Evolutionary conservation across 257 asterid species (phyloP).

Genomic region (Salvia rosmarinus): DNA sequence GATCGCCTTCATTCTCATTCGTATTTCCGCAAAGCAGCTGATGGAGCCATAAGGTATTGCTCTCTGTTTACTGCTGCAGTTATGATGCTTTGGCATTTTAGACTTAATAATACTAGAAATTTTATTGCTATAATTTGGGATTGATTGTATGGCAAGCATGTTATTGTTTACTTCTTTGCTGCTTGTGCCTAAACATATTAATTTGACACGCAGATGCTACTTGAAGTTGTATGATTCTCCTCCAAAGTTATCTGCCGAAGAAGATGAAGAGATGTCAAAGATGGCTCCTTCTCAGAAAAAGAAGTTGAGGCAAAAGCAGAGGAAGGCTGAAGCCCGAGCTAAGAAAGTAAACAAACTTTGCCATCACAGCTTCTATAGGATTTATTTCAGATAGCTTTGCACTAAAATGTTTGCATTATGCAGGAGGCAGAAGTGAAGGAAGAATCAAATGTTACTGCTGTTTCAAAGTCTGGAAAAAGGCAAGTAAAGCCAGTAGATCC

Average conservation of each 20-base stretch:
- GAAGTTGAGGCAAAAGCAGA: slow-evolving; percentile 90
- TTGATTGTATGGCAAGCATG: slow-evolving; percentile 3
- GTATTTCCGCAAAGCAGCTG: slow-evolving; percentile 94
- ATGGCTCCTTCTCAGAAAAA: slow-evolving; percentile 88
- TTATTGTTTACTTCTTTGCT: slow-evolving; percentile 6
- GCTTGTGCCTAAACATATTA: slow-evolving; percentile 22
- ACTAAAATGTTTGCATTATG: slow-evolving; percentile 30
- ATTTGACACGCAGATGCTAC: slow-evolving; percentile 74
- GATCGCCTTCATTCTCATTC: slow-evolving; percentile 91
- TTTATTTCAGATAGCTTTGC: slow-evolving; percentile 17
- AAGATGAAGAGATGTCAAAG: slow-evolving; percentile 83
- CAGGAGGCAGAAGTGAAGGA: slow-evolving; percentile 96
- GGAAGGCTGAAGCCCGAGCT: slow-evolving; percentile 98
- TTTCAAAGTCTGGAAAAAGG: slow-evolving; percentile 82
- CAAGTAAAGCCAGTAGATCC: slow-evolving; percentile 79
- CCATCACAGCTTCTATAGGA: slow-evolving; percentile 28
- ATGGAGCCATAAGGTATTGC: slow-evolving; percentile 78
- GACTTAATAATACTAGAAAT: slow-evolving; percentile 11
- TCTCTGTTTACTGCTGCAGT: slow-evolving; percentile 25
- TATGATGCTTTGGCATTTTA: slow-evolving; percentile 13
- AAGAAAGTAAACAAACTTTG: slow-evolving; percentile 63
- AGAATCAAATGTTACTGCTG: slow-evolving; percentile 64
- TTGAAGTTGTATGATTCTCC: slow-evolving; percentile 89
- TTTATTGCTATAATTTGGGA: slow-evolving; percentile 11
- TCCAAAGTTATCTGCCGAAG: slow-evolving; percentile 52